Conservation (phyloP, 2,329 filamentous ascomycete genomes). For the Aureobasidium leucospermi region DNA sequence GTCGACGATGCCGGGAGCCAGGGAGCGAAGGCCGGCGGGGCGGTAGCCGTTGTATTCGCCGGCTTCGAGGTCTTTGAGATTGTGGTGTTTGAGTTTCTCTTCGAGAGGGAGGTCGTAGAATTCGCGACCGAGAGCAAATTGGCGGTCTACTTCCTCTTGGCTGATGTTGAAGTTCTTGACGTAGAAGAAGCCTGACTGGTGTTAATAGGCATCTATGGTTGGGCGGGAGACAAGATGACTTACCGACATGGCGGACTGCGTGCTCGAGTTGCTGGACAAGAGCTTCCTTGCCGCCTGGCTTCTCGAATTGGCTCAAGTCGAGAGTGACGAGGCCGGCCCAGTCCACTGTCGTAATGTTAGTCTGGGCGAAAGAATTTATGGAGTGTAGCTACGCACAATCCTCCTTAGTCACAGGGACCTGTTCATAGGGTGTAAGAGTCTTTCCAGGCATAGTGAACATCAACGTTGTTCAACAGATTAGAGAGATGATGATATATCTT, state of each 20-base stretch:
- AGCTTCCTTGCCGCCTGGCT: constrained; percentile 47
- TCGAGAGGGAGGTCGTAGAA: constrained; percentile 51
- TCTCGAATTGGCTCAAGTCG: constrained; percentile 48
- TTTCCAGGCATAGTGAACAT: constrained; percentile 16
- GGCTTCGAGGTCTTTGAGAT: constrained; percentile 21
- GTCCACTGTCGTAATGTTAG: background rate
- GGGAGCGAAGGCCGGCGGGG: constrained; percentile 10
- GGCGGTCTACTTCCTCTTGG: constrained; percentile 52
- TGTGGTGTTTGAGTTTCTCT: constrained; percentile 52
- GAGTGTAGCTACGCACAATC: constrained; percentile 17
- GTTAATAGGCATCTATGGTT: background rate
- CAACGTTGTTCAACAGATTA: constrained; percentile 9
- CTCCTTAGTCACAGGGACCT: constrained; percentile 27
- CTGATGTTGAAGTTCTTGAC: constrained; percentile 55
- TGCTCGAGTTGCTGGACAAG: constrained; percentile 50
- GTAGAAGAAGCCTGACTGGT: constrained; percentile 49
- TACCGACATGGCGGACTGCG: constrained; percentile 32
- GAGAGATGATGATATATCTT: background rate
- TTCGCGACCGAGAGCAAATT: constrained; percentile 54
- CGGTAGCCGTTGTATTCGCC: constrained; percentile 26
- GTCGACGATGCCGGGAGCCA: constrained; percentile 28
- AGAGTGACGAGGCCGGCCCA: constrained; percentile 54
- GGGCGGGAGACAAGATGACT: background rate
- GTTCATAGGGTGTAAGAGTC: constrained; percentile 22
- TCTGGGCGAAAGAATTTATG: too few species aligned